phyloP scores from a whole-genome alignment of 2,329 filamentous ascomycete genomes.

The Penicillium crustosum region DNA sequence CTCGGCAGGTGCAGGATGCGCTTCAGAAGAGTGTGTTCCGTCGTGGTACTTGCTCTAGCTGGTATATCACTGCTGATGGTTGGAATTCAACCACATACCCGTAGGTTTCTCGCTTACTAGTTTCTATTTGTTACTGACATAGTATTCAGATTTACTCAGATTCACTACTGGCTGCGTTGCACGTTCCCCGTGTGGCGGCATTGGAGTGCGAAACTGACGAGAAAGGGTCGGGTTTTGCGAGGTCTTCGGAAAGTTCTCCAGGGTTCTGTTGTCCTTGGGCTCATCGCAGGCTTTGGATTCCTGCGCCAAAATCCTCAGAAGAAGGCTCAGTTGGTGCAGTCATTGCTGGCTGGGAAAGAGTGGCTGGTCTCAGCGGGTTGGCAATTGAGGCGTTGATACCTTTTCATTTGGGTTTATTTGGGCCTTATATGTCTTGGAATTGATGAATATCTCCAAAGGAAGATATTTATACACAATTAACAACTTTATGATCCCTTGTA shows the following conservation, averaged over 20 bases:
- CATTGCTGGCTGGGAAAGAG: constrained; percentile 12
- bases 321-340: constrained; percentile 8
- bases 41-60: constrained; percentile 48
- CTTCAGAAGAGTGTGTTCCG: constrained; percentile 51
- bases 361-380: constrained; percentile 13
- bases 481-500: not conserved
- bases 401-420: not conserved
- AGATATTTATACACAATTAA: not conserved
- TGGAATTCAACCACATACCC: constrained; percentile 55
- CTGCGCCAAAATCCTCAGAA: constrained; percentile 14
- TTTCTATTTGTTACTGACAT: constrained; percentile 13
- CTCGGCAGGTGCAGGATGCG: constrained; percentile 48
- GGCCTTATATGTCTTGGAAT: not conserved
- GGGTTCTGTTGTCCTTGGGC: constrained; percentile 19
- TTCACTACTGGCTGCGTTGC: constrained; percentile 53
- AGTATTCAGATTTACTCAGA: constrained; percentile 47
- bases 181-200: constrained; percentile 56
- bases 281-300: constrained; percentile 20
- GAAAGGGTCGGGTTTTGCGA: constrained; percentile 45
- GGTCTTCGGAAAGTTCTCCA: constrained; percentile 21
- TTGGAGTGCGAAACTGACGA: constrained; percentile 54
- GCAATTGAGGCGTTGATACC: not conserved
- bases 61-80: constrained; percentile 50
- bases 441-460: too few relatives aligned
- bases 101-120: constrained; percentile 28